Conservation (phyloP, 2,329 filamentous ascomycete species). For the Hypoxylon sp. region DNA sequence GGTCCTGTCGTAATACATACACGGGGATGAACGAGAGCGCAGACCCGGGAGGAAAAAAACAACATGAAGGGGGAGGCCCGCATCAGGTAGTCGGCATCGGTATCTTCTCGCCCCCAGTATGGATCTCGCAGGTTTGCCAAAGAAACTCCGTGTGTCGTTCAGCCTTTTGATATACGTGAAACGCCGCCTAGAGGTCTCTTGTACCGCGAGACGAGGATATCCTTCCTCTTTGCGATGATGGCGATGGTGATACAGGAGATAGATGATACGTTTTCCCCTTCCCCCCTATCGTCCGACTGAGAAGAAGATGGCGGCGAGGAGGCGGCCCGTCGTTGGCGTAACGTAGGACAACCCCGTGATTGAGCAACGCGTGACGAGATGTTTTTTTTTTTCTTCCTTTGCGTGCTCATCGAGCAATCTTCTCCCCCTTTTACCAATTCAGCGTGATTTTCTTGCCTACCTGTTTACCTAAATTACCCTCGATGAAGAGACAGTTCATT, state of each 20-base stretch:
- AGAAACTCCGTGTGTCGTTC: not conserved
- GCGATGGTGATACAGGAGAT: not conserved
- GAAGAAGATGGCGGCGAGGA: not conserved
- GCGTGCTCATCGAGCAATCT: not conserved
- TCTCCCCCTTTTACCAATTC: slow-evolving; percentile 2
- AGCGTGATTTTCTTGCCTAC: not conserved
- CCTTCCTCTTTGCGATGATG: too few relatives aligned
- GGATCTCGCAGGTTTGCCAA: slow-evolving; percentile 10
- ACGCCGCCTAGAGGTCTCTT: slow-evolving; percentile 12
- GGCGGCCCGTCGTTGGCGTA: slow-evolving; percentile 4
- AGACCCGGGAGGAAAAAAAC: slow-evolving; percentile 6
- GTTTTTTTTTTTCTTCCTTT: not conserved
- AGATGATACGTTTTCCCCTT: not conserved
- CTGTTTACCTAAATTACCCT: not conserved
- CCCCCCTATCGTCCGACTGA: not conserved
- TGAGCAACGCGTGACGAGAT: slow-evolving; percentile 13
- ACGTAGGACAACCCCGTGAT: slow-evolving; percentile 16
- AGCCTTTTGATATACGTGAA: slow-evolving; percentile 22
- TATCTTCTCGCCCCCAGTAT: too few relatives aligned
- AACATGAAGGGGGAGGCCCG: not conserved
- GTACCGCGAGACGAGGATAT: too few relatives aligned
- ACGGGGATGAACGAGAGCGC: slow-evolving; percentile 9
- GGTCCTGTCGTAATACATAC: slow-evolving; percentile 5
- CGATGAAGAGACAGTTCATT: not conserved
- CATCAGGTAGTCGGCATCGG: slow-evolving; percentile 6